Percentiles rank a stretch among this genome's conserved stretches.
Evolutionary conservation across 2,329 filamentous ascomycete species (phyloP).

Genomic region (Gnomoniopsis smithogilvyi): DNA sequence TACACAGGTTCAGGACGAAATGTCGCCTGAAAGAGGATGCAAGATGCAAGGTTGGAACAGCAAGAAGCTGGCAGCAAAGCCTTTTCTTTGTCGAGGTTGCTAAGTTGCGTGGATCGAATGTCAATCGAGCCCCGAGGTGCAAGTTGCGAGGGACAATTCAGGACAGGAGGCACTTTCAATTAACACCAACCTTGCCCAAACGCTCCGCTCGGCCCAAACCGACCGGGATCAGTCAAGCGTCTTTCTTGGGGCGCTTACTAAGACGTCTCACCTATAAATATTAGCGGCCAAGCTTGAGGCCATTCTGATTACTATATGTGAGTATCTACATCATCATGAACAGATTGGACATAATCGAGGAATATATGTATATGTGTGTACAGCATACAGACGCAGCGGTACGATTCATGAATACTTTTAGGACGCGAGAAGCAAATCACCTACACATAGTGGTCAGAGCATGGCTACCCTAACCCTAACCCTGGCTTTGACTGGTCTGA

Average conservation of each 20-base stretch:
- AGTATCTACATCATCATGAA: too few species aligned
- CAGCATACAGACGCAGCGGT: too few species aligned
- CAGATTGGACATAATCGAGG: too few species aligned
- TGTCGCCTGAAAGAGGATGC: not conserved
- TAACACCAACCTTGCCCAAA: not conserved
- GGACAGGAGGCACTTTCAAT: conserved; percentile 3
- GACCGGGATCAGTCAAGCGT: too few species aligned
- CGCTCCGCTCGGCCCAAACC: not conserved
- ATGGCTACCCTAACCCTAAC: not conserved
- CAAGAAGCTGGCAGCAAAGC: not conserved
- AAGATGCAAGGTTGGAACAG: not conserved
- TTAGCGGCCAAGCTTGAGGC: not conserved
- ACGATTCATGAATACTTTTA: too few species aligned
- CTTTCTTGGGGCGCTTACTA: conserved; percentile 1
- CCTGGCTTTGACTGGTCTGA: too few species aligned
- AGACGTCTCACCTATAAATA: not conserved
- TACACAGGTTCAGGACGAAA: not conserved
- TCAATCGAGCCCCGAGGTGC: not conserved
- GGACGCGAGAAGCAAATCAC: too few species aligned
- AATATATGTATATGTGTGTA: too few species aligned
- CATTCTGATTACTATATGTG: too few species aligned
- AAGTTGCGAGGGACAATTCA: too few species aligned
- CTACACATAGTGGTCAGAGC: not conserved
- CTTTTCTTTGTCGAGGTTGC: not conserved
- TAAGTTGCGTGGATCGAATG: not conserved